Percentiles rank a stretch among this genome's conserved stretches.
Evolutionary conservation across 2,329 filamentous ascomycete genomes (phyloP).

Genomic region (Teratosphaeria gauchensis): DNA sequence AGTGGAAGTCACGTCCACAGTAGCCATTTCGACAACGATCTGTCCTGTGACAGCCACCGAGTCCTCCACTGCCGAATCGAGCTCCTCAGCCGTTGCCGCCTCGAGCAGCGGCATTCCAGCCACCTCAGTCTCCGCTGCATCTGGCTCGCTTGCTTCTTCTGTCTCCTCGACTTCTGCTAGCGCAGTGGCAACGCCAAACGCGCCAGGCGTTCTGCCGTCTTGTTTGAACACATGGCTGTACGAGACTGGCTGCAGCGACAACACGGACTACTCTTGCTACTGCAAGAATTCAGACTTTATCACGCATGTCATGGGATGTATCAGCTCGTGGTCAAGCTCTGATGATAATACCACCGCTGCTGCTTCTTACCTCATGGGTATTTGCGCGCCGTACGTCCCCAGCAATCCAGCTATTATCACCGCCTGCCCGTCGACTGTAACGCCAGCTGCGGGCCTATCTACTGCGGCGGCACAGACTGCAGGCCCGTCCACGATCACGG

Average conservation of each 20-base stretch:
- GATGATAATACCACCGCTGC: conserved; percentile 59
- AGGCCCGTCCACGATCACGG: conserved; percentile 19
- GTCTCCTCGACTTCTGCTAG: not conserved
- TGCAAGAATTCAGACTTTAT: conserved; percentile 72
- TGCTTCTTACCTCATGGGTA: conserved; percentile 73
- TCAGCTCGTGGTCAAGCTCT: conserved; percentile 63
- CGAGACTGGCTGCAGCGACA: conserved; percentile 65
- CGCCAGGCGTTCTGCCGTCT: conserved; percentile 67
- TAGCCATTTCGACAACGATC: conserved; percentile 31
- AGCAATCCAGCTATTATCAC: conserved; percentile 81
- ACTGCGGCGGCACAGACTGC: not conserved
- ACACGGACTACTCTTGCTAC: conserved; percentile 77
- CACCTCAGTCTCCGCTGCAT: conserved; percentile 1
- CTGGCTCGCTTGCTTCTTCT: not conserved
- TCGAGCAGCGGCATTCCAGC: not conserved
- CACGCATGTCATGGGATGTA: conserved; percentile 68
- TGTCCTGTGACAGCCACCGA: conserved; percentile 27
- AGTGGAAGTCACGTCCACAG: conserved; percentile 27
- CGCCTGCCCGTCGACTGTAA: conserved; percentile 53
- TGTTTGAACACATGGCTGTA: conserved; percentile 90
- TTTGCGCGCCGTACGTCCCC: conserved; percentile 67
- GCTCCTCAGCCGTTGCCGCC: not conserved
- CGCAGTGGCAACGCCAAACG: conserved; percentile 23
- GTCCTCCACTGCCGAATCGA: conserved; percentile 1
- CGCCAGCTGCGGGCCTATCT: conserved; percentile 27